Base-by-base conservation (phyloP, 768 basidiomycete species). In the Suillus weaverae region DNA sequence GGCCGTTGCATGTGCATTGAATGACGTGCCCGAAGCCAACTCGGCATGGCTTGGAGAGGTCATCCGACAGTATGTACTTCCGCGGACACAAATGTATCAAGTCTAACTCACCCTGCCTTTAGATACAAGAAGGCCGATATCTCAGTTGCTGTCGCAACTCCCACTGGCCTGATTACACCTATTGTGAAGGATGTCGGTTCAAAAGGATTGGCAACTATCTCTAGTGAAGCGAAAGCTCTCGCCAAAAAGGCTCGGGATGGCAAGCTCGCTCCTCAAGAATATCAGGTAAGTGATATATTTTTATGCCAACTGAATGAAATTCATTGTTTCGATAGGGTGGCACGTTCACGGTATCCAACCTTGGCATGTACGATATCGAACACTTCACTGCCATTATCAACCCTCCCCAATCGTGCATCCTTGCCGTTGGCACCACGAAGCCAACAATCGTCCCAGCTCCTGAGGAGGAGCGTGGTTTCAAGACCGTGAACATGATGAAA, bases 331-430 rank as follows among this genome's bases (percentile, higher is more conserved):
- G 9, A 11, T 67, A 95, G 91, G 97, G 97, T 62, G 97, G 97
- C 57, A 93, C 96, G 14, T 99, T 99, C 82, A 99, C 97, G 51
- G 94, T 99, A 76, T 99, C 97, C 65, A 99, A 99, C 81, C 85
- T 99, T 63, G 97, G 97, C 79, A 99, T 99, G 97, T 97, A 85
- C 74, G 96, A 92, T 67, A 86, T 98, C 72, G 86, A 89, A 62
- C 91, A 95, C 79, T 99, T 99, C 79, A 98, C 96, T 16, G 97
- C 97, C 55, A 99, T 99, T 81, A 97, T 99, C 86, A 99, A 99
- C 84, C 88, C 92, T 16, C 97, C 97, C 32, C 97, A 99, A 79
- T 93, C 94, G 55, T 98, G 96, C 80, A 99, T 99, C 73, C 89
- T 99, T 66, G 97, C 97, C 53, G 88, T 99, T 70, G 96, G 97